Conservation (phyloP, 768 basidiomycete genomes). For the Tricholoma sp. region DNA sequence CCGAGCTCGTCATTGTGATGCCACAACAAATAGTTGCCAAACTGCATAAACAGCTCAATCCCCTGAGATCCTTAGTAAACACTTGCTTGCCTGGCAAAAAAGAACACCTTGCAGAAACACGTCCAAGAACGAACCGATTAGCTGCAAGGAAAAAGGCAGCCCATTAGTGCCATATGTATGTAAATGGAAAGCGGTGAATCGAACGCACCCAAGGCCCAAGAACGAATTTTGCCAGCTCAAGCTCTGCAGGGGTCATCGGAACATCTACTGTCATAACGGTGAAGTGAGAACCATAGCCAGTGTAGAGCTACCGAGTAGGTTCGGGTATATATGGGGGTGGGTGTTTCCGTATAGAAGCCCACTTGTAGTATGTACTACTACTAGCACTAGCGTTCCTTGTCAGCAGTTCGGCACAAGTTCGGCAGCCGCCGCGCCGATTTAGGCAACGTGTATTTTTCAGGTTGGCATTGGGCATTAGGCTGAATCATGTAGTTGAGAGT, state of each 20-base stretch:
- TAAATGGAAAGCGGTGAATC: neutral
- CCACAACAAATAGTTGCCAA: slow-evolving; percentile 20
- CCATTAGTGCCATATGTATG: neutral
- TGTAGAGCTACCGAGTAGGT: neutral
- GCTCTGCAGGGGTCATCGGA: slow-evolving; percentile 20
- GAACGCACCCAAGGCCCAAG: slow-evolving; percentile 28
- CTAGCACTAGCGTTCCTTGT: too few relatives aligned
- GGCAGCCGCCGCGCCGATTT: too few relatives aligned
- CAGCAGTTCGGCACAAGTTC: too few relatives aligned
- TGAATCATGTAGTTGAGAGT: too few relatives aligned
- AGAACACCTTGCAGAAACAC: slow-evolving; percentile 27
- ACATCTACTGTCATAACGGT: neutral
- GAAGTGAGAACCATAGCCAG: neutral
- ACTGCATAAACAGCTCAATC: slow-evolving; percentile 10
- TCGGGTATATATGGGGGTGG: neutral
- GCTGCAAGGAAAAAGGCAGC: slow-evolving; percentile 11
- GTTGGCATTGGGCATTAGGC: too few relatives aligned
- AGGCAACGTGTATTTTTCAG: too few relatives aligned
- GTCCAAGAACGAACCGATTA: slow-evolving; percentile 25
- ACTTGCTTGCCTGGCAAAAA: slow-evolving; percentile 20
- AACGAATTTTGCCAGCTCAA: slow-evolving; percentile 18
- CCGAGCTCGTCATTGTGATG: slow-evolving; percentile 18
- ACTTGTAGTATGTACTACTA: too few relatives aligned
- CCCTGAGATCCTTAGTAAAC: neutral
- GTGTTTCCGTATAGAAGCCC: too few relatives aligned